A percentile compares a stretch with the other conserved stretches of the same genome.
These are phyloP conservation scores for Tilletia horrida DNA, from an alignment of 1,284 basidiomycete species.

Conservation along the genomic window DNA sequence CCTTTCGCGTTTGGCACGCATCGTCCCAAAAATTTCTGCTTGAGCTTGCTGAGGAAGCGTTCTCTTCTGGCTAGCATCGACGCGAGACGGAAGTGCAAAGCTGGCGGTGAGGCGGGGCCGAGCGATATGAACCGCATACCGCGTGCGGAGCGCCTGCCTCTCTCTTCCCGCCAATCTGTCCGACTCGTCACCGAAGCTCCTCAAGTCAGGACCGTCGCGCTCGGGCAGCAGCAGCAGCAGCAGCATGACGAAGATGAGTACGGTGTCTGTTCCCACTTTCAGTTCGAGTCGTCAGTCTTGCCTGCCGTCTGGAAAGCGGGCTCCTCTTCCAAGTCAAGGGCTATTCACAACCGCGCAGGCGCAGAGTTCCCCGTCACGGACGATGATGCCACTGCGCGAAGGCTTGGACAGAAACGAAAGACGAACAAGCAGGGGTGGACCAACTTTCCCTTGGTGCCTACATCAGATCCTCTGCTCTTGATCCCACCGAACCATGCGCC, in stretches of 20 bases:
- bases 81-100: no score
- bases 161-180: neutral
- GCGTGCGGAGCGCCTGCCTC: neutral
- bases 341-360: no score
- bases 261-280: neutral
- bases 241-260: neutral
- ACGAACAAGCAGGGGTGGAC: neutral
- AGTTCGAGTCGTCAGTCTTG: neutral
- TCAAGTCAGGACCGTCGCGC: neutral
- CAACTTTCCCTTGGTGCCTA: neutral
- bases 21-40: no score
- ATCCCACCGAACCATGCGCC: neutral
- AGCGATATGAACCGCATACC: conserved; percentile 6
- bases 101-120: no score
- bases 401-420: no score
- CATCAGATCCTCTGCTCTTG: neutral
- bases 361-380: no score
- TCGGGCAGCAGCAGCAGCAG: neutral
- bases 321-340: no score
- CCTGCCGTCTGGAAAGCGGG: neutral
- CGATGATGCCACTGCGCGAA: no score
- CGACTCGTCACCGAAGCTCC: neutral
- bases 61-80: no score
- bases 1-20: no score
- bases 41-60: no score